Evolutionary conservation across 2,329 filamentous ascomycete species (phyloP).

Genomic region (Sporothrix globosa): DNA sequence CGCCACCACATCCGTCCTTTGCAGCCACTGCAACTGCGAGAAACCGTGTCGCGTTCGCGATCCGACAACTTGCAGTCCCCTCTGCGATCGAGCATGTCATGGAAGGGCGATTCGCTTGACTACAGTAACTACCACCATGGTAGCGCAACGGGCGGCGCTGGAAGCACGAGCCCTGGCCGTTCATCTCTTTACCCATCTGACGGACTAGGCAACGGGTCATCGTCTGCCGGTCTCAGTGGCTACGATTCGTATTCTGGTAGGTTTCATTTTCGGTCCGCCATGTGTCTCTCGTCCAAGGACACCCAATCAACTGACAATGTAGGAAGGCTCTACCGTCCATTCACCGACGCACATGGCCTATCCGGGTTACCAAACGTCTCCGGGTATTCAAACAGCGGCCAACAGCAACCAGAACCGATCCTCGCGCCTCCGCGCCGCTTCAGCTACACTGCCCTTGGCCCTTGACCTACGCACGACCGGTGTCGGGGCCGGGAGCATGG

Average conservation of each 20-base stretch:
- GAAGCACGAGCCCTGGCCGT: constrained; percentile 43
- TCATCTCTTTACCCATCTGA: constrained; percentile 55
- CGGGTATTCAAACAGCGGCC: constrained; percentile 46
- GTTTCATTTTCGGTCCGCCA: constrained; percentile 36
- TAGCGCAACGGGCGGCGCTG: neutral
- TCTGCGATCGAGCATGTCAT: constrained; percentile 63
- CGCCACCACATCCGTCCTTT: constrained; percentile 55
- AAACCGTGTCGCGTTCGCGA: constrained; percentile 60
- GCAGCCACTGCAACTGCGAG: constrained; percentile 62
- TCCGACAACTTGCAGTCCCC: constrained; percentile 63
- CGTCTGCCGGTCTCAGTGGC: constrained; percentile 47
- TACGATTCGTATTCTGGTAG: constrained; percentile 61
- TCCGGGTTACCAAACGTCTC: constrained; percentile 47
- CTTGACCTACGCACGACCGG: constrained; percentile 47
- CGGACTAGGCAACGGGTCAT: constrained; percentile 47
- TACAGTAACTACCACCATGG: constrained; percentile 52
- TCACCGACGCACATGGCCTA: constrained; percentile 57
- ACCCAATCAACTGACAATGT: constrained; percentile 35
- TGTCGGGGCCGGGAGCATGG: neutral
- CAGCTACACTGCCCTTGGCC: constrained; percentile 49
- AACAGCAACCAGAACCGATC: constrained; percentile 46
- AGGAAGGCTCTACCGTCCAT: constrained; percentile 51
- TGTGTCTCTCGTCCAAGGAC: neutral
- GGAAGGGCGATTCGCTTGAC: constrained; percentile 64
- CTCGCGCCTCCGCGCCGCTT: constrained; percentile 56